Percentiles rank a stretch among this genome's conserved stretches.
Conservation (phyloP, 1,139 yeast species). For the Magnusiomyces suaveolens region DNA sequence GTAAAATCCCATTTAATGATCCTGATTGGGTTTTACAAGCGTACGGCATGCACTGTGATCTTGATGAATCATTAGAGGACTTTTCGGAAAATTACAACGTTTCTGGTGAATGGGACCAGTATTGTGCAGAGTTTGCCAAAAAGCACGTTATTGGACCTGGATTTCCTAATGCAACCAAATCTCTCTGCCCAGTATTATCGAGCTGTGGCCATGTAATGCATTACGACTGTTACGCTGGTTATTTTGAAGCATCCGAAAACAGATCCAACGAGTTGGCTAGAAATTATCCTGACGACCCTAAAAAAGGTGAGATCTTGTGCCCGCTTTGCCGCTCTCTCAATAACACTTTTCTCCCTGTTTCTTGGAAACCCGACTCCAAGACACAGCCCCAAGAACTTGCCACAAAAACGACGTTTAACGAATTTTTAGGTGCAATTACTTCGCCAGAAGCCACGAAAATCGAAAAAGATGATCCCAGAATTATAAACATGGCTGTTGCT, state of each 20-base stretch:
- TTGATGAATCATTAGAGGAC: conserved; percentile 36
- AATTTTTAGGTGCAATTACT: conserved; percentile 1
- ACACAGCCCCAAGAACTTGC: conserved; percentile 16
- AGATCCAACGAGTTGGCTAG: conserved; percentile 67
- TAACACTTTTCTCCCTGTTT: conserved; percentile 71
- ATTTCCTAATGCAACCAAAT: conserved; percentile 38
- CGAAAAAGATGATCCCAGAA: neutral
- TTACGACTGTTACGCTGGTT: conserved; percentile 61
- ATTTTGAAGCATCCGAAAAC: conserved; percentile 43
- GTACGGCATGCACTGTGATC: conserved; percentile 46
- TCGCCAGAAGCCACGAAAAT: neutral
- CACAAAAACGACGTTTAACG: conserved; percentile 1
- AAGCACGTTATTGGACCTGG: conserved; percentile 60
- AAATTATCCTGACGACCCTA: conserved; percentile 67
- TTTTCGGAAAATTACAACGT: conserved; percentile 17
- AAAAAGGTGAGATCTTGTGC: conserved; percentile 68
- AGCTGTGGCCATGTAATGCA: conserved; percentile 97
- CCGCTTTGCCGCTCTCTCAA: conserved; percentile 86
- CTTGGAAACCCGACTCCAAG: conserved; percentile 34
- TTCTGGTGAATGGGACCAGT: conserved; percentile 34
- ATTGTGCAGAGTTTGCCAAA: conserved; percentile 33
- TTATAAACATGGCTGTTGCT: neutral
- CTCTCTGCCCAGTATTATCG: conserved; percentile 46
- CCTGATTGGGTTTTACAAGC: conserved; percentile 59
- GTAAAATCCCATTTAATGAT: conserved; percentile 55